A percentile compares a stretch with the other conserved stretches of the same genome.
phyloP scores from a whole-genome alignment of 768 basidiomycete genomes.

The Lentinula detonsa region DNA sequence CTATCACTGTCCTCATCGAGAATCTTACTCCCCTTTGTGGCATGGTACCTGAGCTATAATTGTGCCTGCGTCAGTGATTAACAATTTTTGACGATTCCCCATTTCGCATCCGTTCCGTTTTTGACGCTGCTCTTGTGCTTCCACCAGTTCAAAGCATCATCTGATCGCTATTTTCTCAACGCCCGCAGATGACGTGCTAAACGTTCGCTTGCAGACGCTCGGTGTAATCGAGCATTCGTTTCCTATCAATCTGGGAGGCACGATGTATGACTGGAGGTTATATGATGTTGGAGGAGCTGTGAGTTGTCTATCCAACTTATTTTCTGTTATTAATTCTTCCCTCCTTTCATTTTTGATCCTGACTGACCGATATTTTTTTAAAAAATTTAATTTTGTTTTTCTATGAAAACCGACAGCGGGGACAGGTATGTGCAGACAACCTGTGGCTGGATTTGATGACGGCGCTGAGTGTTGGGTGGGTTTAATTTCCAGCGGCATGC shows the following conservation, averaged over 20 bases:
- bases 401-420: slow-evolving; percentile 32
- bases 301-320: slow-evolving; percentile 21
- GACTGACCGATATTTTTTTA: neutral
- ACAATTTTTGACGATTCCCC: neutral
- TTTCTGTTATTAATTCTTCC: slow-evolving; percentile 3
- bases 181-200: slow-evolving; percentile 63
- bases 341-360: neutral
- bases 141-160: no score
- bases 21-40: no score
- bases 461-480: slow-evolving; percentile 7
- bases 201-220: slow-evolving; percentile 74
- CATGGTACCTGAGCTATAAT: neutral
- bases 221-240: slow-evolving; percentile 77
- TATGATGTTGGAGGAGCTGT: slow-evolving; percentile 85
- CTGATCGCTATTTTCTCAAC: no score
- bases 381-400: no score
- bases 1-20: neutral
- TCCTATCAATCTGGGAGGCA: slow-evolving; percentile 56
- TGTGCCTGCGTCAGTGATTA: neutral
- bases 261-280: slow-evolving; percentile 67
- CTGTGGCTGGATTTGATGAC: slow-evolving; percentile 5
- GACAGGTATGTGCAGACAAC: slow-evolving; percentile 37
- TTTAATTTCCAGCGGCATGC: slow-evolving; percentile 52
- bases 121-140: no score
- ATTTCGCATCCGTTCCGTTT: no score